Evolutionary conservation across 2,329 filamentous ascomycete species (phyloP).

Genomic region (Neurospora sp.): DNA sequence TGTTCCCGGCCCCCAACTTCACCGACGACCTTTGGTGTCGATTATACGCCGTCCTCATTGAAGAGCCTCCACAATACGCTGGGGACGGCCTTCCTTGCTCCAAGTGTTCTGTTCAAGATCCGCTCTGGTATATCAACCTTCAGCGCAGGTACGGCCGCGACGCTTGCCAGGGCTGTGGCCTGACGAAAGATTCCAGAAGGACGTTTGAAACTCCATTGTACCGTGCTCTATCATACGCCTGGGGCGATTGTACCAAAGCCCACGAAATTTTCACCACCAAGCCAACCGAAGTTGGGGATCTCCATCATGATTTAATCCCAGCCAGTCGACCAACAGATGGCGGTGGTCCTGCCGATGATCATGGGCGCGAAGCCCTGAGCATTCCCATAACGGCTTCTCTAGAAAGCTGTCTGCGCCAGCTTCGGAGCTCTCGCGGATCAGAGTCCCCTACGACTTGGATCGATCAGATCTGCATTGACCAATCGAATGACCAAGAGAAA

Average conservation of each 20-base stretch:
- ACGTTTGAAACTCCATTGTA: neutral
- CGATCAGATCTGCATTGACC: slow-evolving; percentile 10
- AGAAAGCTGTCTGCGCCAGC: neutral
- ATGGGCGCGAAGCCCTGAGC: neutral
- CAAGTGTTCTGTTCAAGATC: neutral
- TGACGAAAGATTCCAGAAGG: neutral
- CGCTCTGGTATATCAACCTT: neutral
- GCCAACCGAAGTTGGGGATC: neutral
- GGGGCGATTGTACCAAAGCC: neutral
- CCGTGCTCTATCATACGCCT: slow-evolving; percentile 1
- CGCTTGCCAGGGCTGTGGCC: neutral
- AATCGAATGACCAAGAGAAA: slow-evolving; percentile 3
- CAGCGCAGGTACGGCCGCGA: neutral
- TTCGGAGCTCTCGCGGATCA: neutral
- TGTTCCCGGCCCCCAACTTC: neutral
- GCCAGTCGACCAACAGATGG: neutral
- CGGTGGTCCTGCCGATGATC: neutral
- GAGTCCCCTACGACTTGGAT: neutral
- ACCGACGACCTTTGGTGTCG: neutral
- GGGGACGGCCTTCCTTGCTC: neutral
- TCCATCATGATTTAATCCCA: neutral
- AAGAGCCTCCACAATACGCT: neutral
- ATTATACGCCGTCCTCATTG: neutral
- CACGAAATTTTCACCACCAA: neutral
- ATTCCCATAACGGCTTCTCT: slow-evolving; percentile 1